Conservation (phyloP, 192 early-diverging fungal genomes). For the Backusella liffmaniae region DNA sequence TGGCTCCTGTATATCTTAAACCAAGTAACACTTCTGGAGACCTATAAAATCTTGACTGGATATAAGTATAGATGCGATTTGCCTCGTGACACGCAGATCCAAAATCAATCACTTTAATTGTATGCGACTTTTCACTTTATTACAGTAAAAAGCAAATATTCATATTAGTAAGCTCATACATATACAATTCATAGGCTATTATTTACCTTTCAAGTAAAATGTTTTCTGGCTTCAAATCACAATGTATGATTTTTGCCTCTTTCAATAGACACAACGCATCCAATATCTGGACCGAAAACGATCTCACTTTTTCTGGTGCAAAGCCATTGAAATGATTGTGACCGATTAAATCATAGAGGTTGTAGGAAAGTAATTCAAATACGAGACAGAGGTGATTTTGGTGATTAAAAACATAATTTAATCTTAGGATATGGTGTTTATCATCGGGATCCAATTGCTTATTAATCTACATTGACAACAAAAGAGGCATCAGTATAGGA, state of each 20-base stretch:
- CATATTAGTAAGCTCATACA: neutral
- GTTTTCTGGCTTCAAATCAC: conserved; percentile 99
- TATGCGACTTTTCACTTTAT: conserved; percentile 78
- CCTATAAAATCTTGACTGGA: conserved; percentile 97
- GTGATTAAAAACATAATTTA: conserved; percentile 91
- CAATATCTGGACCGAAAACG: conserved; percentile 92
- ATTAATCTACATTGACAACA: conserved; percentile 65
- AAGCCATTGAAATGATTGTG: conserved; percentile 95
- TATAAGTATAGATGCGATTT: conserved; percentile 94
- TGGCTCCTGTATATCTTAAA: conserved; percentile 84
- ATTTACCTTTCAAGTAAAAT: conserved; percentile 81
- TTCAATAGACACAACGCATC: conserved; percentile 85
- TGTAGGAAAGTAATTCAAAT: conserved; percentile 94
- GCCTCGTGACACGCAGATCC: conserved; percentile 95
- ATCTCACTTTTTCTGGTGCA: conserved; percentile 88
- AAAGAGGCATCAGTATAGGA: neutral
- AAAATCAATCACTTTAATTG: conserved; percentile 99
- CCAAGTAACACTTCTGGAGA: conserved; percentile 95
- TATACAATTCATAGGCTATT: neutral
- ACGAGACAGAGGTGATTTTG: conserved; percentile 92
- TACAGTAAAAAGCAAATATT: neutral
- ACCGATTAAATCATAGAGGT: conserved; percentile 96
- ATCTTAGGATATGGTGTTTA: conserved; percentile 83
- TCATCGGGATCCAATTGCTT: conserved; percentile 79
- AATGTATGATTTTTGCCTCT: conserved; percentile 92